phyloP scores from a whole-genome alignment of 495 filamentous ascomycete genomes.

The Neurospora sublineolata region DNA sequence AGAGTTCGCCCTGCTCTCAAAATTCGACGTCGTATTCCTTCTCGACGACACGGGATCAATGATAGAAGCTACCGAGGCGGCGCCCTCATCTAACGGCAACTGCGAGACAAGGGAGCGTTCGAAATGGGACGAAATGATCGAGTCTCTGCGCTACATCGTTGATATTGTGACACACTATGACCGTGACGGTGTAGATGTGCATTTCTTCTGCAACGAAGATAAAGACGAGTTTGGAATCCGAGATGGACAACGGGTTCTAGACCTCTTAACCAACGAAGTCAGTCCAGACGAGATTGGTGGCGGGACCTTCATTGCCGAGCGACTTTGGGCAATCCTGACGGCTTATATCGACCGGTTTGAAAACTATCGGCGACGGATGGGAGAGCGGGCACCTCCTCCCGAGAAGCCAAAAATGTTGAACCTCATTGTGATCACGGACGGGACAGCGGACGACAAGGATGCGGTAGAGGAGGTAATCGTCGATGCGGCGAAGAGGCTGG shows the following conservation, averaged over 20 bases:
- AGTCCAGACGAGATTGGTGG: constrained; percentile 35
- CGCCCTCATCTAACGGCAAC: neutral
- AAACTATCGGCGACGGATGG: constrained; percentile 11
- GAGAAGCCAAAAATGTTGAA: constrained; percentile 60
- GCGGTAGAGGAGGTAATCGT: constrained; percentile 50
- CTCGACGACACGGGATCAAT: constrained; percentile 87
- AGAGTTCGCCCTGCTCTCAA: constrained; percentile 52
- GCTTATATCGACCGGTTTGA: constrained; percentile 36
- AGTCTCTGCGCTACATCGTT: constrained; percentile 57
- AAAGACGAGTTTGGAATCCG: constrained; percentile 35
- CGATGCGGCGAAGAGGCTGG: constrained; percentile 51
- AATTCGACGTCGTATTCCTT: constrained; percentile 71
- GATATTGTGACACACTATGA: constrained; percentile 69
- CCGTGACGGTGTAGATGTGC: constrained; percentile 69
- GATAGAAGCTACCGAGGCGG: constrained; percentile 30
- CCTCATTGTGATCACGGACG: constrained; percentile 78
- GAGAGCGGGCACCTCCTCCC: constrained; percentile 5
- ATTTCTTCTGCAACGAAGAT: constrained; percentile 59
- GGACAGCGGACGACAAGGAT: constrained; percentile 60
- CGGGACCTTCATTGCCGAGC: constrained; percentile 53
- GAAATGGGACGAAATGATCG: constrained; percentile 58
- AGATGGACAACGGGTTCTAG: constrained; percentile 41
- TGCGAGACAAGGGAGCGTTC: constrained; percentile 1
- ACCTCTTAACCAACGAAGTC: constrained; percentile 51
- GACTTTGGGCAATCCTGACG: constrained; percentile 53